phyloP scores from a whole-genome alignment of 1,284 basidiomycete species.

The Trichosporon coremiiforme region DNA sequence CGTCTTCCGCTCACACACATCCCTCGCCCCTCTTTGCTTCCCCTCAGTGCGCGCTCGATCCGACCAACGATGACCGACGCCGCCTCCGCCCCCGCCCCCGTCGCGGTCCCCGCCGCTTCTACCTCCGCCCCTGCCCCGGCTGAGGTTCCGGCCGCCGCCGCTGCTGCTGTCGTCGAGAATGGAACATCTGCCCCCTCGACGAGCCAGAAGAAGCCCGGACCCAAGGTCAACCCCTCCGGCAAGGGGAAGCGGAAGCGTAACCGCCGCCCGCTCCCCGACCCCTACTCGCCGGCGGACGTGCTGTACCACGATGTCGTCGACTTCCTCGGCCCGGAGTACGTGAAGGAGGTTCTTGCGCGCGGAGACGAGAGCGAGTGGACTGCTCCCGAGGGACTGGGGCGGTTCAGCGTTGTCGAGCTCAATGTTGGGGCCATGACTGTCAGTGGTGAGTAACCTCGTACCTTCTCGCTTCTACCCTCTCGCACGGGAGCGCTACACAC shows the following conservation, averaged over 20 bases:
- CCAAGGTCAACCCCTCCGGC: constrained; percentile 24
- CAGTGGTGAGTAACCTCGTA: constrained; percentile 31
- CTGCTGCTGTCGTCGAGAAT: not conserved
- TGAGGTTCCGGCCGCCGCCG: not conserved
- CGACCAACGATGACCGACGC: constrained; percentile 14
- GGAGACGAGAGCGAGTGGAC: constrained; percentile 65
- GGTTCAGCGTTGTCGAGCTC: constrained; percentile 67
- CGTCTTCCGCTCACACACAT: constrained; percentile 1
- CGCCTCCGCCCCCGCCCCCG: not conserved
- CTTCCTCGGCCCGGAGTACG: constrained; percentile 67
- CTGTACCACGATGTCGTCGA: constrained; percentile 69
- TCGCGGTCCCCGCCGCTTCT: not conserved
- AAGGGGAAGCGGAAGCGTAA: constrained; percentile 39
- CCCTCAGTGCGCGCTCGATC: not conserved
- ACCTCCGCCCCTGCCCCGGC: not conserved
- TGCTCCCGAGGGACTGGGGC: constrained; percentile 56
- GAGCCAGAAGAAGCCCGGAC: constrained; percentile 14
- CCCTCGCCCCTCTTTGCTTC: not conserved
- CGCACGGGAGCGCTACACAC: too few species aligned
- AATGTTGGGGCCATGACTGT: constrained; percentile 58
- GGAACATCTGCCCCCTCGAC: constrained; percentile 11
- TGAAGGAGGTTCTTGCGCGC: constrained; percentile 61
- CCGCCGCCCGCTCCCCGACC: constrained; percentile 61
- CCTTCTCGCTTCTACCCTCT: too few species aligned
- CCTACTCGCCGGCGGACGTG: constrained; percentile 73